Base-by-base conservation (phyloP, 164 flowering plant species). In the Vitis labrusca region DNA sequence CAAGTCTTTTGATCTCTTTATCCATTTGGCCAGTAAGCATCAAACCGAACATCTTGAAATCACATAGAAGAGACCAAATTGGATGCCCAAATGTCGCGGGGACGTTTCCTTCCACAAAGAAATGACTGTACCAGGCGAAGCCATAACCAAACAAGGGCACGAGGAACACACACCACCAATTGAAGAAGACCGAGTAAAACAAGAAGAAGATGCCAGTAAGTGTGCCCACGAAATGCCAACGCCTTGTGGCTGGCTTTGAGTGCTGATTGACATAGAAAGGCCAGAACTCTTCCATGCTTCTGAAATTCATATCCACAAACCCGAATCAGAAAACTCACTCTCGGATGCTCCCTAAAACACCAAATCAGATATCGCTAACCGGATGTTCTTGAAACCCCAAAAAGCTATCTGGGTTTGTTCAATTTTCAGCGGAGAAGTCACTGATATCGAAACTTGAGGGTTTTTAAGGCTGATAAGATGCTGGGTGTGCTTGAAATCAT, bases 1-100 rank as follows among this genome's bases (percentile, higher is more conserved):
- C 98, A 59, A 92, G 93, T 79, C 97, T 79, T 81, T 88, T 92
- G 74, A 92, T 89, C 83, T 94, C 98, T 68, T 76, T 87, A 77
- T 94, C 98, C 95, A 94, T 92, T 23, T 84, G 77, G 7, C 98
- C 98, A 50, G 95, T 91, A 27, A 91, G 84, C 92, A 94, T 94
- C 75, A 94, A 78, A 2, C 91, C 92, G 80, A 92, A 92, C 98
- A 94, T 94, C 89, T 92, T 94, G 76, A 72, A 80, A 82, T 94
- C 98, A 75, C 97, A 94, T 0, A 87, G 9, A 32, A 94, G 68
- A 1, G 98, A 92, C 98, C 98, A 94, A 68, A 92, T 13, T 0
- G 97, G 97, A 69, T 94, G 97, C 50, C 95, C 97, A 63, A 92
- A 94, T 14, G 92, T 83, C 1, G 92, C 92, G 0, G 97, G 98